Base-by-base conservation (phyloP, 352 stramenopile species). In the Pseudoperonospora humuli region DNA sequence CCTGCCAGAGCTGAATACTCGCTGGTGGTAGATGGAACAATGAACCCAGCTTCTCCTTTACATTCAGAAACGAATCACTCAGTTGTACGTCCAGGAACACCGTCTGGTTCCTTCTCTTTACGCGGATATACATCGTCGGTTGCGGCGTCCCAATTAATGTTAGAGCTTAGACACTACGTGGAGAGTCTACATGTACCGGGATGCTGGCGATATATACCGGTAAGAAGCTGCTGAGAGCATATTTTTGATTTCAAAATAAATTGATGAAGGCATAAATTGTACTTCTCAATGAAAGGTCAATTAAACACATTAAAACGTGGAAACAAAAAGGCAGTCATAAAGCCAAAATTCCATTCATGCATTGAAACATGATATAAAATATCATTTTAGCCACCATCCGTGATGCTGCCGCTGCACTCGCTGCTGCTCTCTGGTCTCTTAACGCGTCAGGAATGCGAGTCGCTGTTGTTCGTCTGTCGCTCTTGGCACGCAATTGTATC, bases 121-220 rank as follows among this genome's bases (percentile, higher is more conserved):
- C 67, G 66, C 84, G 79, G 45, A 95, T 65, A 48, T 95, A 95
- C 64, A 78, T n/a, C n/a, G n/a, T n/a, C n/a, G n/a, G n/a, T n/a
- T n/a, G n/a, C n/a, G n/a, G n/a, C n/a, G 71, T 20, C 57, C 57
- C 66, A 77, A n/a, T n/a, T n/a, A n/a, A n/a, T n/a, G n/a, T n/a
- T n/a, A n/a, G n/a, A n/a, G n/a, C n/a, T n/a, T n/a, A n/a, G n/a
- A n/a, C n/a, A n/a, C n/a, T n/a, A n/a, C n/a, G n/a, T n/a, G n/a
- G n/a, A n/a, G n/a, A n/a, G n/a, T n/a, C n/a, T n/a, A n/a, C n/a
- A n/a, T n/a, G n/a, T n/a, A n/a, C n/a, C n/a, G n/a, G n/a, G n/a
- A n/a, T n/a, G n/a, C n/a, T n/a, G n/a, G n/a, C n/a, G n/a, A n/a
- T n/a, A n/a, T n/a, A n/a, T n/a, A n/a, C n/a, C n/a, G n/a, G n/a